These are phyloP conservation scores for Parasitella parasitica DNA, from an alignment of 371 early-diverging fungal species.

Conservation along the genomic window DNA sequence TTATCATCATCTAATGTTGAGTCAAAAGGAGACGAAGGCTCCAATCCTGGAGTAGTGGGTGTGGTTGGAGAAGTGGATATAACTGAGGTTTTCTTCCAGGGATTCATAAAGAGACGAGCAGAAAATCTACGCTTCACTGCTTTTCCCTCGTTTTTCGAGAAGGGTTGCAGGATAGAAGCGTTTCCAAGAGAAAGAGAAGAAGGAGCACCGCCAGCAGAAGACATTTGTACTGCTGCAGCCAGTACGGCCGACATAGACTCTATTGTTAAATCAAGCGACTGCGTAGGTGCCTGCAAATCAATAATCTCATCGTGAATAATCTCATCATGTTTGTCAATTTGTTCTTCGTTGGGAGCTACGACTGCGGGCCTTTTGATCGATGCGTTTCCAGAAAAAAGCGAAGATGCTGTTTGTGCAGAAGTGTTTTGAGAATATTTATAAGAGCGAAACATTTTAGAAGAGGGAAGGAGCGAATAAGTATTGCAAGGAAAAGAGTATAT, in stretches of 20 bases:
- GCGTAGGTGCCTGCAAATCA: conserved; percentile 14
- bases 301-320: conserved; percentile 10
- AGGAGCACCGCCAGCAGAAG: conserved; percentile 21
- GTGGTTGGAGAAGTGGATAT: background rate
- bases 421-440: conserved; percentile 3
- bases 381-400: conserved; percentile 33
- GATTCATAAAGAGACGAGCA: conserved; percentile 6
- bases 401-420: conserved; percentile 13
- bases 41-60: conserved; percentile 5
- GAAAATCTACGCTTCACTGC: conserved; percentile 13
- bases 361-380: conserved; percentile 24
- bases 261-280: conserved; percentile 25
- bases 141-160: background rate
- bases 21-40: conserved; percentile 1
- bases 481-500: background rate
- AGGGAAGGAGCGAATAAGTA: background rate
- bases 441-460: conserved; percentile 21
- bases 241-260: conserved; percentile 50
- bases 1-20: conserved; percentile 1
- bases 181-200: conserved; percentile 44
- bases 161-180: conserved; percentile 43
- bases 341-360: background rate
- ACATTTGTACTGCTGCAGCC: conserved; percentile 49
- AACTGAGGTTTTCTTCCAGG: conserved; percentile 6
- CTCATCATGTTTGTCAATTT: background rate